Conservation (phyloP, 257 asterid genomes). For the Solanum pennellii region DNA sequence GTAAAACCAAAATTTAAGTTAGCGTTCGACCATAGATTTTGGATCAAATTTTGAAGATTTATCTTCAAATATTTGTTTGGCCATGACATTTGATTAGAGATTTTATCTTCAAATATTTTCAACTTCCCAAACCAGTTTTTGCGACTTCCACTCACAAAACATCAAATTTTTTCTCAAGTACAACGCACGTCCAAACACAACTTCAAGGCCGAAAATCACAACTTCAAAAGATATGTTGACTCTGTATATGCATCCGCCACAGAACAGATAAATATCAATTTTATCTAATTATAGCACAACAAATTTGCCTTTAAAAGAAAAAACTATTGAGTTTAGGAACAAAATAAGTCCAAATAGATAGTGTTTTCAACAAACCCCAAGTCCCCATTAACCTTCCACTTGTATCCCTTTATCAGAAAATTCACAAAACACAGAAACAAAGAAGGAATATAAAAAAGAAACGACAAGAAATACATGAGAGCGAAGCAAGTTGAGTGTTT, state of each 20-base stretch:
- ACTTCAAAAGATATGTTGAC: background rate
- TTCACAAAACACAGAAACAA: background rate
- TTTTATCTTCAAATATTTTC: background rate
- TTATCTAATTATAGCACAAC: background rate
- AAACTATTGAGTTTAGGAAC: background rate
- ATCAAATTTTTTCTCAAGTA: too few species aligned
- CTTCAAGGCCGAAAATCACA: background rate
- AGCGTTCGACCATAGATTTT: background rate
- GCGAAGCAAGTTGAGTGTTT: conserved; percentile 65
- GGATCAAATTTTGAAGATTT: background rate
- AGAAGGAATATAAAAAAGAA: background rate
- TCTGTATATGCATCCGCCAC: background rate
- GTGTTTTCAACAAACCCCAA: background rate
- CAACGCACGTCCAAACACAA: too few species aligned
- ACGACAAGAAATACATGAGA: conserved; percentile 27
- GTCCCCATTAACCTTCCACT: background rate
- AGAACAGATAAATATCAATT: background rate
- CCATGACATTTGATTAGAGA: background rate
- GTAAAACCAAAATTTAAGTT: background rate
- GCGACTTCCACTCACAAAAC: too few species aligned
- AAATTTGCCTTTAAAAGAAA: background rate
- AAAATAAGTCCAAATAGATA: background rate
- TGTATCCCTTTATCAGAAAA: background rate
- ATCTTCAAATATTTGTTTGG: background rate
- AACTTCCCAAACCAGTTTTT: background rate